A percentile compares a stretch with the other conserved stretches of the same genome.
phyloP scores from a whole-genome alignment of 31 red algal species.

The Endocladia muricata region DNA sequence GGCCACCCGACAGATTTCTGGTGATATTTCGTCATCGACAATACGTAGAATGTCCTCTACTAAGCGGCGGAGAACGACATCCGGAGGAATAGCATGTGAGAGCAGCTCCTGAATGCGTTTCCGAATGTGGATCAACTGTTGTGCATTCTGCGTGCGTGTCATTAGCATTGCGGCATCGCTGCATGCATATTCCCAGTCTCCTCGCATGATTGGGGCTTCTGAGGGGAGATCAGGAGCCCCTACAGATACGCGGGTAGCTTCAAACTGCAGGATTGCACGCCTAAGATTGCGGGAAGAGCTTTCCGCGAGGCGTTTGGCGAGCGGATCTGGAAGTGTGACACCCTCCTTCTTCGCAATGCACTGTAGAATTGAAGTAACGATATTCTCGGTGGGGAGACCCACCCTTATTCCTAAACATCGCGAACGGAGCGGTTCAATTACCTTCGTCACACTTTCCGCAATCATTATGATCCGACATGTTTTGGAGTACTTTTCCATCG shows the following conservation, averaged over 20 bases:
- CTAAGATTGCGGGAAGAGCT: constrained; percentile 66
- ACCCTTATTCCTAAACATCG: constrained; percentile 86
- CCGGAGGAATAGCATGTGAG: constrained; percentile 73
- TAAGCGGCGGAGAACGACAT: constrained; percentile 72
- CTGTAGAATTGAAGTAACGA: constrained; percentile 41
- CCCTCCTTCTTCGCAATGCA: constrained; percentile 52
- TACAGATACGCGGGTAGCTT: constrained; percentile 63
- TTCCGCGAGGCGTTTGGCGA: constrained; percentile 25
- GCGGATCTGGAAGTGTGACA: constrained; percentile 39
- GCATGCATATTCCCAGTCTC: constrained; percentile 87
- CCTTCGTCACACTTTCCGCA: constrained; percentile 75
- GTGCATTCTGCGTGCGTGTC: constrained; percentile 63
- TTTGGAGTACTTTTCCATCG: constrained; percentile 91
- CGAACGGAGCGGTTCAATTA: constrained; percentile 86
- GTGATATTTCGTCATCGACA: constrained; percentile 75
- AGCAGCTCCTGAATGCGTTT: constrained; percentile 82
- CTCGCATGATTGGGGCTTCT: constrained; percentile 36
- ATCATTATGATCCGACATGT: constrained; percentile 90
- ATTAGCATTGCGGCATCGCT: constrained; percentile 62
- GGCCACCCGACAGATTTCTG: constrained; percentile 65
- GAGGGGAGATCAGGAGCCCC: constrained; percentile 28
- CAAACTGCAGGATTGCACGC: constrained; percentile 75
- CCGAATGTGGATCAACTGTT: constrained; percentile 63
- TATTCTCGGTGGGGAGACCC: constrained; percentile 43
- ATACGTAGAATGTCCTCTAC: constrained; percentile 63